Evolutionary conservation across 2,329 filamentous ascomycete species (phyloP).

Genomic region (Botrytis paeoniae): DNA sequence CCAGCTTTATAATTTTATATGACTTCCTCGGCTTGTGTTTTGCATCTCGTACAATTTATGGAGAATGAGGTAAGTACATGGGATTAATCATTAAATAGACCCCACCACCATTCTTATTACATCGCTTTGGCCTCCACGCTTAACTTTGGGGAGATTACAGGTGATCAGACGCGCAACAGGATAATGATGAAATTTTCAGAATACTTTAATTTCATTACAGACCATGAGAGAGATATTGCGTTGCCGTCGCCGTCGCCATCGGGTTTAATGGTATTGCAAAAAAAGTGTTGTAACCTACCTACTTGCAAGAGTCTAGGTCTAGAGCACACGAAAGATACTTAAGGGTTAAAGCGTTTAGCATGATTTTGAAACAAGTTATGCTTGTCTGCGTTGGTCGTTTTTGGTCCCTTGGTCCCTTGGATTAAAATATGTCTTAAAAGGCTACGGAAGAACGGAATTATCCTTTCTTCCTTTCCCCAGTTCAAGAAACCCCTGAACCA

Average conservation of each 20-base stretch:
- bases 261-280: not conserved
- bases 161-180: slow-evolving; percentile 3
- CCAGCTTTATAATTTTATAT: not conserved
- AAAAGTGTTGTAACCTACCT: not conserved
- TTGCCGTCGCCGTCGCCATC: not conserved
- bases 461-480: slow-evolving; percentile 3
- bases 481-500: slow-evolving; percentile 6
- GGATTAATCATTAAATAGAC: slow-evolving; percentile 9
- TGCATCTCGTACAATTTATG: not conserved
- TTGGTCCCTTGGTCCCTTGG: not conserved
- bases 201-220: not conserved
- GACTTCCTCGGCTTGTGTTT: not conserved
- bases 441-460: not conserved
- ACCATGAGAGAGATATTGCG: not conserved
- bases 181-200: not conserved
- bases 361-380: not conserved
- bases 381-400: not conserved
- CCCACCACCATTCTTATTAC: slow-evolving; percentile 2
- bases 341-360: slow-evolving; percentile 3
- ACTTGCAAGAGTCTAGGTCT: not conserved
- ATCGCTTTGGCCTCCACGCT: slow-evolving; percentile 12
- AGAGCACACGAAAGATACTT: not conserved
- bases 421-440: slow-evolving; percentile 8
- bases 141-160: slow-evolving; percentile 8
- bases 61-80: not conserved